Conservation (phyloP, 1,139 yeast genomes). For the Zygotorulaspora mrakii region DNA sequence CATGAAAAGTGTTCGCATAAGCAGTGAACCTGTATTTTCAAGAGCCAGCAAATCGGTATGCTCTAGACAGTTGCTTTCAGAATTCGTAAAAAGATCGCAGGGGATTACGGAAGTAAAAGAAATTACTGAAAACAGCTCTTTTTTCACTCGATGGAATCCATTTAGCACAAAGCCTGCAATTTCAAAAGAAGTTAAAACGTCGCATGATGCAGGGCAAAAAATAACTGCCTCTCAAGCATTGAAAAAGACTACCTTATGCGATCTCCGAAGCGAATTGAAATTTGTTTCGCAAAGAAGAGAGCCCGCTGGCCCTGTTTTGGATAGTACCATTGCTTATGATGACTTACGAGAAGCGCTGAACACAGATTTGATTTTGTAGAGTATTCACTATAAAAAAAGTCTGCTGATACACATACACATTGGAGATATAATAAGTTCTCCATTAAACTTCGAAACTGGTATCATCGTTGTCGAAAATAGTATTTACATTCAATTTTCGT, state of each 20-base stretch:
- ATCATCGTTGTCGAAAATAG: conserved; percentile 13
- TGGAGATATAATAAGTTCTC: too few relatives aligned
- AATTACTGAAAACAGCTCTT: conserved; percentile 10
- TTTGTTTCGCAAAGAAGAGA: neutral
- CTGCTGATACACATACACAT: too few relatives aligned
- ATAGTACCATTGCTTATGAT: conserved; percentile 41
- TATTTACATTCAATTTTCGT: conserved; percentile 2
- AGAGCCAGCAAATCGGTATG: conserved; percentile 13
- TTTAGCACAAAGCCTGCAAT: conserved; percentile 9
- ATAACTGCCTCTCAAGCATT: neutral
- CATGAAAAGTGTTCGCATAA: conserved; percentile 17
- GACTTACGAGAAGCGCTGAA: conserved; percentile 45
- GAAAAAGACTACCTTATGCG: neutral
- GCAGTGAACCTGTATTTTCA: conserved; percentile 21
- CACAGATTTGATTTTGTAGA: conserved; percentile 27
- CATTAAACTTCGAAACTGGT: conserved; percentile 16
- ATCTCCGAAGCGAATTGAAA: neutral
- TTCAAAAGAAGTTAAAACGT: neutral
- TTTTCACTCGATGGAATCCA: conserved; percentile 22
- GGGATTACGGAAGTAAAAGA: neutral
- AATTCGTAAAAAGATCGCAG: conserved; percentile 15
- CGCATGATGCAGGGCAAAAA: neutral
- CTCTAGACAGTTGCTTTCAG: conserved; percentile 24
- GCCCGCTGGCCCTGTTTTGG: conserved; percentile 38
- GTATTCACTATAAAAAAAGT: neutral